These are phyloP conservation scores for Jackrogersella minutella DNA, from an alignment of 495 filamentous ascomycete genomes.

Conservation along the genomic window DNA sequence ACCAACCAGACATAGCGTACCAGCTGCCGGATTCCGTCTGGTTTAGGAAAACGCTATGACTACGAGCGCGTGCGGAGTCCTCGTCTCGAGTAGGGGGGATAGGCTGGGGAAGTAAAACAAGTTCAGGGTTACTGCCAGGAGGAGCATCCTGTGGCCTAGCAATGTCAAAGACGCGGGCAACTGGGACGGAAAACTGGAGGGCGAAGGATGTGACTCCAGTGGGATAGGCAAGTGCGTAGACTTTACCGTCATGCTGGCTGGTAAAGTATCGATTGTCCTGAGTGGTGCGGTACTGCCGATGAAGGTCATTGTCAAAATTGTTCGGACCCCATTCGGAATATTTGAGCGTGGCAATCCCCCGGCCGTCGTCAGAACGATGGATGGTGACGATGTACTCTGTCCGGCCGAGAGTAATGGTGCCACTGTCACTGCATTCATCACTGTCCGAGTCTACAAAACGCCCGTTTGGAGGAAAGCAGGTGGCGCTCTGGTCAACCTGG, in stretches of 20 bases:
- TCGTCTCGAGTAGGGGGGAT: slow-evolving; percentile 68
- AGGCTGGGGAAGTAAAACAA: slow-evolving; percentile 89
- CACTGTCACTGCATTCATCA: slow-evolving; percentile 74
- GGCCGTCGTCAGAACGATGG: slow-evolving; percentile 74
- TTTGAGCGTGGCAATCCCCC: slow-evolving; percentile 85
- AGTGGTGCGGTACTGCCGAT: slow-evolving; percentile 77
- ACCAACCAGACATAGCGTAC: slow-evolving; percentile 91
- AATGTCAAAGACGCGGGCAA: slow-evolving; percentile 91
- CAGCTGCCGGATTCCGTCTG: slow-evolving; percentile 84
- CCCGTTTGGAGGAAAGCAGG: slow-evolving; percentile 67
- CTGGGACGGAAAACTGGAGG: slow-evolving; percentile 79
- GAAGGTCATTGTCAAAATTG: slow-evolving; percentile 86
- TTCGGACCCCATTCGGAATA: slow-evolving; percentile 97
- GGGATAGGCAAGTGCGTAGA: slow-evolving; percentile 65
- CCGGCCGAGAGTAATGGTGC: slow-evolving; percentile 79
- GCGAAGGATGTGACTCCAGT: slow-evolving; percentile 49
- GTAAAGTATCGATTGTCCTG: slow-evolving; percentile 92
- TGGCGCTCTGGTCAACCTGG: slow-evolving; percentile 58
- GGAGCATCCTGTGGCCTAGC: slow-evolving; percentile 70
- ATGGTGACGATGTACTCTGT: slow-evolving; percentile 90
- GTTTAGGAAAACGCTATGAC: slow-evolving; percentile 82
- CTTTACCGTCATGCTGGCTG: slow-evolving; percentile 83
- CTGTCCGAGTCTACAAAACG: slow-evolving; percentile 63
- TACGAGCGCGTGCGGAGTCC: slow-evolving; percentile 62
- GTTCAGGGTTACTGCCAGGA: slow-evolving; percentile 63